A percentile compares a stretch with the other conserved stretches of the same genome.
Conservation (phyloP, 371 early-diverging fungal species). For the Fennellomyces sp. region DNA sequence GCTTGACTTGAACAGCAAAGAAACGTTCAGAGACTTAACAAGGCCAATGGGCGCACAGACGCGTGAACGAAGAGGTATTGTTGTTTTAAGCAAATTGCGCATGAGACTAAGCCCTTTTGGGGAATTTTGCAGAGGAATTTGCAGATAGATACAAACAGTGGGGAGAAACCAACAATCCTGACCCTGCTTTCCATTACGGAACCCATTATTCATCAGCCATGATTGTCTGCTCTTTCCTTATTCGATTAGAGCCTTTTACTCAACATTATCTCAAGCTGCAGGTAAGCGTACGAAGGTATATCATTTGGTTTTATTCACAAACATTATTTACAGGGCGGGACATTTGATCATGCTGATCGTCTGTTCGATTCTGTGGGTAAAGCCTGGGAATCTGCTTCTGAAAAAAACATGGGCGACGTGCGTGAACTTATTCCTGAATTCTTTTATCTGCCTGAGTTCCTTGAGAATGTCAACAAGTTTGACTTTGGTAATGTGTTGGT, state of each 20-base stretch:
- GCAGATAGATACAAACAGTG: slow-evolving; percentile 62
- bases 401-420: slow-evolving; percentile 82
- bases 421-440: slow-evolving; percentile 91
- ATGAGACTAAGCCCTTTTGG: slow-evolving; percentile 20
- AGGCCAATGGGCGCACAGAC: slow-evolving; percentile 89
- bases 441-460: slow-evolving; percentile 86
- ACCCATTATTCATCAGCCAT: slow-evolving; percentile 91
- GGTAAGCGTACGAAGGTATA: slow-evolving; percentile 13
- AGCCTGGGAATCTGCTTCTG: slow-evolving; percentile 71
- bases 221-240: slow-evolving; percentile 82
- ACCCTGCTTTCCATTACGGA: slow-evolving; percentile 86
- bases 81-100: neutral
- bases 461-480: slow-evolving; percentile 84
- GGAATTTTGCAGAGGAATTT: slow-evolving; percentile 60
- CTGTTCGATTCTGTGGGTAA: slow-evolving; percentile 69
- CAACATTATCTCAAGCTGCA: slow-evolving; percentile 78
- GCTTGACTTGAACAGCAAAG: slow-evolving; percentile 72
- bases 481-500: slow-evolving; percentile 62
- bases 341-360: slow-evolving; percentile 87
- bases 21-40: slow-evolving; percentile 79
- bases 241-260: slow-evolving; percentile 88
- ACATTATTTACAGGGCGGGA: slow-evolving; percentile 64
- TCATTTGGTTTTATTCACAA: neutral
- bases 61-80: slow-evolving; percentile 56
- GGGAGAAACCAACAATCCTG: slow-evolving; percentile 74